Evolutionary conservation across 2,329 filamentous ascomycete species (phyloP), one percentile per base, ranked within the genome.

Genomic region (Leptoxyphium fumago): DNA sequence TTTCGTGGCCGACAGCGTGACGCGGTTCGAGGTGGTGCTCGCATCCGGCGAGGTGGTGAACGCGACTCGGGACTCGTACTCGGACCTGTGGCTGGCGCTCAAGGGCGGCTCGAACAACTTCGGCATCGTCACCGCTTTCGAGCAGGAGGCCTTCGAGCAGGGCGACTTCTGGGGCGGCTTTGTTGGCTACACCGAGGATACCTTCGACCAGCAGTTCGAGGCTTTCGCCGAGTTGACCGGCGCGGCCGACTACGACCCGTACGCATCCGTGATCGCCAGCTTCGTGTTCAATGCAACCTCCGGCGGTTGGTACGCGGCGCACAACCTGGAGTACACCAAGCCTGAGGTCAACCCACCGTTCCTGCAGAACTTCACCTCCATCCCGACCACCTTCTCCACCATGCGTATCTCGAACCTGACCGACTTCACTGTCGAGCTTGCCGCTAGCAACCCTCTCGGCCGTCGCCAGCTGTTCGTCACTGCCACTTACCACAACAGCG

Each of bases 61-160:
- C 2, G 60, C 60, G 1, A 72, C 68, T 1, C 55, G 60, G 4
- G 53, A 54, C 0, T 61, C 71, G 46, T 64, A 76, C 36, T 29
- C 55, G 0, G 69, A 73, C 43, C 57, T 72, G 2, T 72, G 69
- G 51, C 69, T 64, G 62, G 68, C 64, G 17, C 46, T 70, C 18
- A 59, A 62, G 11, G 67, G 67, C 17, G 67, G 65, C 2, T 62
- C 64, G 0, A 62, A 64, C 45, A 66, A 64, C 41, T 69, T 69
- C 45, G 67, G 67, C 13, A 58, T 68, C 14, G 64, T 68, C 5
- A 64, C 64, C 0, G 61, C 67, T 29, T 71, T 73, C 54, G 45
- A 49, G 26, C 60, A 49, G n/a, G 38, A 43, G n/a, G 52, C 51
- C 7, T 50, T 53, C 41, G 32, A 45, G 10, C 48, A 52, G 28